Evolutionary conservation across 2,329 filamentous ascomycete genomes (phyloP).

Genomic region (Trichophyton simii): DNA sequence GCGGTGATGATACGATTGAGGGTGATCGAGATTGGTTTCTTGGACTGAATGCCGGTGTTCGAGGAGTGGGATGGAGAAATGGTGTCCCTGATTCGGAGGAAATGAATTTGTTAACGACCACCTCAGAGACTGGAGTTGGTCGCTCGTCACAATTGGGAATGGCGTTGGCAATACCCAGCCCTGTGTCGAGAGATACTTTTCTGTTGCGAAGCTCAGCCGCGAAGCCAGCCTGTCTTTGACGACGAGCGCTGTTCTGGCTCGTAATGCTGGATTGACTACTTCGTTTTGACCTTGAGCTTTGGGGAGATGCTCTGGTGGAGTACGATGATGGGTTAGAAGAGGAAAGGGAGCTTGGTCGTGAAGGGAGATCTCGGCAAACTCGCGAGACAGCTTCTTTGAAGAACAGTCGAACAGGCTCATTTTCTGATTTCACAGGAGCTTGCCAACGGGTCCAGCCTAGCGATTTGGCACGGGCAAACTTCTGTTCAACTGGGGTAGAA

Average conservation of each 20-base stretch:
- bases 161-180: not conserved
- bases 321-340: not conserved
- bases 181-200: slow-evolving; percentile 9
- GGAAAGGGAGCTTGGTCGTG: not conserved
- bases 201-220: slow-evolving; percentile 23
- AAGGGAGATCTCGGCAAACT: slow-evolving; percentile 28
- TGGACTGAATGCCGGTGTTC: slow-evolving; percentile 6
- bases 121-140: slow-evolving; percentile 29
- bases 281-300: not conserved
- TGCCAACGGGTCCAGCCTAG: slow-evolving; percentile 48
- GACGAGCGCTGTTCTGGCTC: slow-evolving; percentile 9
- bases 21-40: not conserved
- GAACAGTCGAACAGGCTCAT: slow-evolving; percentile 42
- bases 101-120: slow-evolving; percentile 24
- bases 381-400: slow-evolving; percentile 49
- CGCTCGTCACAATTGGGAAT: slow-evolving; percentile 21
- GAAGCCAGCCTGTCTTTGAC: slow-evolving; percentile 23
- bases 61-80: not conserved
- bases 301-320: not conserved
- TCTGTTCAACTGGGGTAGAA: slow-evolving; percentile 28
- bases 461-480: slow-evolving; percentile 41
- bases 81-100: not conserved
- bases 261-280: slow-evolving; percentile 5
- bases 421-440: slow-evolving; percentile 28
- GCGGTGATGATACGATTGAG: slow-evolving; percentile 1